phyloP scores from a whole-genome alignment of 805 yeast genomes.

The Ogataea pignaliae region DNA sequence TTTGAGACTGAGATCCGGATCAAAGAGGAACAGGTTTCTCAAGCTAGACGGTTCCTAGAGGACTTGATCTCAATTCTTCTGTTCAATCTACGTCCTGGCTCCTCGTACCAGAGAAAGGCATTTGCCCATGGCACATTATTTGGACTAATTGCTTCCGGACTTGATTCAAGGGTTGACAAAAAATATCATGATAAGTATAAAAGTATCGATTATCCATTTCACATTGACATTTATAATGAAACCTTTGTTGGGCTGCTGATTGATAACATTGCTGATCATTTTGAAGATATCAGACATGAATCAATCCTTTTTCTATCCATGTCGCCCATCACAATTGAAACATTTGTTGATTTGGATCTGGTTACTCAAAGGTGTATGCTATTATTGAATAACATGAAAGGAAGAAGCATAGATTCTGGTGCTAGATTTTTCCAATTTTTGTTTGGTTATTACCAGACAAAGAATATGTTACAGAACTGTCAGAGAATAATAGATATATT shows the following conservation, averaged over 20 bases:
- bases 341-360: slow-evolving; percentile 16
- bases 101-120: slow-evolving; percentile 50
- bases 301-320: slow-evolving; percentile 43
- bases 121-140: slow-evolving; percentile 45
- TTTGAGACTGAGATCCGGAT: slow-evolving; percentile 37
- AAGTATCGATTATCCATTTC: slow-evolving; percentile 45
- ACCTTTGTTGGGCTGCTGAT: slow-evolving; percentile 45
- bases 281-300: slow-evolving; percentile 65
- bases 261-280: slow-evolving; percentile 64
- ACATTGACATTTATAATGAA: slow-evolving; percentile 37
- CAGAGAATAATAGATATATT: slow-evolving; percentile 29
- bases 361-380: slow-evolving; percentile 20
- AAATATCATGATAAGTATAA: slow-evolving; percentile 36
- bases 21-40: slow-evolving; percentile 25
- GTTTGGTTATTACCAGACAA: slow-evolving; percentile 30
- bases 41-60: slow-evolving; percentile 35
- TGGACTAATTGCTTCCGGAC: slow-evolving; percentile 47
- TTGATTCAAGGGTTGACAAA: slow-evolving; percentile 43
- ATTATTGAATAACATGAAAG: slow-evolving; percentile 39
- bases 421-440: slow-evolving; percentile 60
- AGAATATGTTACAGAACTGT: slow-evolving; percentile 16
- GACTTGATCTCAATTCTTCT: slow-evolving; percentile 19
- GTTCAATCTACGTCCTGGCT: slow-evolving; percentile 43
- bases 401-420: slow-evolving; percentile 75
- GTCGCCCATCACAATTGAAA: slow-evolving; percentile 35